Evolutionary conservation across 768 basidiomycete genomes (phyloP).

Genomic region (Tulasnella calospora): DNA sequence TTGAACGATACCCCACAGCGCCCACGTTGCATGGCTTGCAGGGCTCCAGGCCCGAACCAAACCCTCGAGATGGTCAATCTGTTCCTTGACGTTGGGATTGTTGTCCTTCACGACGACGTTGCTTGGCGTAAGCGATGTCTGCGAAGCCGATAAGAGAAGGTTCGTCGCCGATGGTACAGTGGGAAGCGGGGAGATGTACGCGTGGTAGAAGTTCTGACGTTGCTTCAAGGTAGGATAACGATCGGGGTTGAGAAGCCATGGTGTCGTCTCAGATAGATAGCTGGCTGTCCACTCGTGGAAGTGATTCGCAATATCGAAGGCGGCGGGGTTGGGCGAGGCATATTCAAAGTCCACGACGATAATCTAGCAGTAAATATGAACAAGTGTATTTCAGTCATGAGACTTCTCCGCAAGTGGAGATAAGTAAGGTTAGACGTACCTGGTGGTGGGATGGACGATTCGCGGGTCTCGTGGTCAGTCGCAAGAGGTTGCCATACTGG

Average conservation of each 20-base stretch:
- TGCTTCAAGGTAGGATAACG: constrained; percentile 69
- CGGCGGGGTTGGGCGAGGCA: constrained; percentile 83
- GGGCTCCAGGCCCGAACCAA: constrained; percentile 88
- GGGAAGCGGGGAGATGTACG: constrained; percentile 58
- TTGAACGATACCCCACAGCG: constrained; percentile 91
- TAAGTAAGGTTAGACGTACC: constrained; percentile 42
- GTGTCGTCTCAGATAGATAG: constrained; percentile 62
- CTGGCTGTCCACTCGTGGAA: constrained; percentile 96
- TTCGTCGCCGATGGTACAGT: constrained; percentile 16
- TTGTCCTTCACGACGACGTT: constrained; percentile 24
- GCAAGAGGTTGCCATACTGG: constrained; percentile 89
- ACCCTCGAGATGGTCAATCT: constrained; percentile 58
- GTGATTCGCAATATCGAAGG: constrained; percentile 94
- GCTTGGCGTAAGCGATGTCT: constrained; percentile 10
- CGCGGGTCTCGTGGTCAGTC: constrained; percentile 54
- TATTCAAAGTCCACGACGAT: constrained; percentile 99
- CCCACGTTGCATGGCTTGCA: constrained; percentile 87
- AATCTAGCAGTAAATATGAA: constrained; percentile 48
- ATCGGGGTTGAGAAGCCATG: constrained; percentile 58
- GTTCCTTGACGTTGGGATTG: constrained; percentile 40
- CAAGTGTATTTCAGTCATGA: neutral
- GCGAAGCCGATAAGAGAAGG: constrained; percentile 16
- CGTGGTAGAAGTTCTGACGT: constrained; percentile 75
- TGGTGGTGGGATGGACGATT: constrained; percentile 70
- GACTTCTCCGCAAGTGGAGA: neutral